Base-by-base conservation (phyloP, 2,329 filamentous ascomycete genomes). In the Drechslerella dactyloides region DNA sequence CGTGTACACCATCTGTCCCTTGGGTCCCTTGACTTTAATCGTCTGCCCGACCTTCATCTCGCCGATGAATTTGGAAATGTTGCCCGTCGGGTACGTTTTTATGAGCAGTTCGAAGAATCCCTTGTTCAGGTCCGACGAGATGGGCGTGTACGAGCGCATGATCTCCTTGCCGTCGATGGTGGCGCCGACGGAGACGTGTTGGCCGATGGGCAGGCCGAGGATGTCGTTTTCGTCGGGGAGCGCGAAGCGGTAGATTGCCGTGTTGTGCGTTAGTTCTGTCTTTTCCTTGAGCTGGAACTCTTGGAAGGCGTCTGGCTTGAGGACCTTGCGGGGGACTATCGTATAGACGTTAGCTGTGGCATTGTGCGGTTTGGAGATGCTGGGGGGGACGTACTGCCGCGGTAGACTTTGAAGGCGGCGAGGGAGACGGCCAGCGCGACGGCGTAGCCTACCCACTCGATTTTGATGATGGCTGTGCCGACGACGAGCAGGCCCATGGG, bases 31-130 rank as follows among this genome's bases (percentile, higher is more conserved):
- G 77, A 97, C 89, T 80, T 91, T 91, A 85, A 99, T 94, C 73
- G 85, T 89, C 81, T 96, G 87, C 73, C 93, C 93, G 72, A 97
- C 85, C 74, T 85, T 86, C 74, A 99, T 86, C 11, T 86, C 87
- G 52, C 91, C 90, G 82, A 99, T 88, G 82, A 96, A 85, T 83
- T 91, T 93, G 80, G 90, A 96, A 84, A 99, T 97, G 84, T 97
- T 97, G 77, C 94, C 94, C 76, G 91, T 93, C 1, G 93, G 91
- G 82, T 99, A 99, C 24, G 92, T 92, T 85, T 99, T 99, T 85
- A 99, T 93, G 77, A 99, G 86, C 72, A 99, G 89, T 81, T 97
- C 94, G 81, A 99, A 92, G 85, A 91, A 89, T 80, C 94, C 94
- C 6, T 51, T 60, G 62, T 89, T 87, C 79, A 93, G 88, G 82